Percentiles rank a stretch among this genome's conserved stretches.
Evolutionary conservation across 2,329 filamentous ascomycete genomes (phyloP).

Genomic region (Fusarium sp.): DNA sequence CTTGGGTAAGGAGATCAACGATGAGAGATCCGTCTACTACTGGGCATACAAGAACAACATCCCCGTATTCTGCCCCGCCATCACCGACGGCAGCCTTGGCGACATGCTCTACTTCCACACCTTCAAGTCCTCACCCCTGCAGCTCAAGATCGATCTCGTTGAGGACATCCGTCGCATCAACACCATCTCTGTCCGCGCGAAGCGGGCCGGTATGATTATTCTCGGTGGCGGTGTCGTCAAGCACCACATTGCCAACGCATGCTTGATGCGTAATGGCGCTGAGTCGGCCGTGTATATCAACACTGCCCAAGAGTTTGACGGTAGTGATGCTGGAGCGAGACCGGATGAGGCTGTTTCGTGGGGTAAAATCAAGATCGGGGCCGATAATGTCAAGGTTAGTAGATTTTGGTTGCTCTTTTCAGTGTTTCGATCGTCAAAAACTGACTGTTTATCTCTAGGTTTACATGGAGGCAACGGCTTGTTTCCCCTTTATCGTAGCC

Average conservation of each 20-base stretch:
- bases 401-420: background rate
- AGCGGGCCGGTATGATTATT: slow-evolving; percentile 93
- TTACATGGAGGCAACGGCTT: slow-evolving; percentile 72
- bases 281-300: slow-evolving; percentile 98
- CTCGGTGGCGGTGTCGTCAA: slow-evolving; percentile 95
- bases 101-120: slow-evolving; percentile 99
- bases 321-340: slow-evolving; percentile 92
- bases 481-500: slow-evolving; percentile 74
- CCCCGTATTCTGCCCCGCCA: slow-evolving; percentile 93
- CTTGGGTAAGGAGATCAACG: slow-evolving; percentile 92
- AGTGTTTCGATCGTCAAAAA: background rate
- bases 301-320: slow-evolving; percentile 96
- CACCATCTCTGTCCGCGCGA: slow-evolving; percentile 87
- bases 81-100: slow-evolving; percentile 94
- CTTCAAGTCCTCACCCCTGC: slow-evolving; percentile 84
- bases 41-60: slow-evolving; percentile 99
- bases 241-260: slow-evolving; percentile 98
- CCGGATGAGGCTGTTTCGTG: slow-evolving; percentile 98
- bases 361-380: slow-evolving; percentile 95
- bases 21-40: slow-evolving; percentile 92
- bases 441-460: slow-evolving; percentile 55
- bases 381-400: slow-evolving; percentile 86
- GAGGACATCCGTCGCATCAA: slow-evolving; percentile 95
- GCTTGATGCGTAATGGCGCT: slow-evolving; percentile 95
- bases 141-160: slow-evolving; percentile 89